Conservation (phyloP, 2,329 filamentous ascomycete genomes). For the Fusarium sp. region DNA sequence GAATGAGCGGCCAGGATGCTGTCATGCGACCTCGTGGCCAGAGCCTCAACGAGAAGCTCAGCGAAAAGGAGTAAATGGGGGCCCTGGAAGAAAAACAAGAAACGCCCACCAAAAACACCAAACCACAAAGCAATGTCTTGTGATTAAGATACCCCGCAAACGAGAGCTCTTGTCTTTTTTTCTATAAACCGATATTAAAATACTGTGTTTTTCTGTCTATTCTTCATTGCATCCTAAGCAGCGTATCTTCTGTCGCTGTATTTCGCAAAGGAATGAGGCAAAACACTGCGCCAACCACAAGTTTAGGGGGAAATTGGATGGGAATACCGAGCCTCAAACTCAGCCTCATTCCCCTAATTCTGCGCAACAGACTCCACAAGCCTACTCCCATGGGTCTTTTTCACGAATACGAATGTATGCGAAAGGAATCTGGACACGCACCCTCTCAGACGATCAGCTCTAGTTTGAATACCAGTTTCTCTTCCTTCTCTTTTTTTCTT, state of each 20-base stretch:
- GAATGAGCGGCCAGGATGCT: conserved; percentile 91
- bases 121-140: conserved; percentile 30
- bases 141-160: conserved; percentile 38
- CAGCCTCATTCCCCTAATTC: conserved; percentile 21
- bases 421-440: conserved; percentile 15
- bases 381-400: conserved; percentile 14
- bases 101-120: conserved; percentile 18
- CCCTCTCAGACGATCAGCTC: neutral
- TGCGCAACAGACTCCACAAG: conserved; percentile 11
- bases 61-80: conserved; percentile 39
- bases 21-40: conserved; percentile 75
- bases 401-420: conserved; percentile 32
- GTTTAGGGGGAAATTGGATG: conserved; percentile 13
- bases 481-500: conserved; percentile 15
- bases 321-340: conserved; percentile 16
- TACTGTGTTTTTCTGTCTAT: conserved; percentile 7
- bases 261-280: conserved; percentile 13
- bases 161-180: conserved; percentile 12
- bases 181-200: conserved; percentile 19
- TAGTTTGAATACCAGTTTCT: conserved; percentile 10
- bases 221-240: conserved; percentile 14
- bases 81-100: conserved; percentile 5
- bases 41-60: conserved; percentile 55
- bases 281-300: conserved; percentile 10
- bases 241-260: conserved; percentile 1